These are phyloP conservation scores for Botryotinia convoluta DNA, from an alignment of 2,329 filamentous ascomycete species.

Conservation along the genomic window DNA sequence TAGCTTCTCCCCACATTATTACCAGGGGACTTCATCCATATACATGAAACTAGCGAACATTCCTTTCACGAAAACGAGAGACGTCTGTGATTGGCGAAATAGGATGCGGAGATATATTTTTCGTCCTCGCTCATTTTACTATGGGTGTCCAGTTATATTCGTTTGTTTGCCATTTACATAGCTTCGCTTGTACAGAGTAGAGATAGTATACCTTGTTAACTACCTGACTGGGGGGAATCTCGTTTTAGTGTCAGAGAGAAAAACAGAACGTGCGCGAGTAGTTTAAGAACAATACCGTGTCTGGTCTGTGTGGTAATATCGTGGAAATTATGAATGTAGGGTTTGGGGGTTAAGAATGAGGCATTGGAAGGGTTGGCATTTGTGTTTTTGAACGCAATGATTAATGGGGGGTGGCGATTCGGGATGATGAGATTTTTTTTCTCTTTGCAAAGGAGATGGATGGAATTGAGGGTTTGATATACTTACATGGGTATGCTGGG, in stretches of 20 bases:
- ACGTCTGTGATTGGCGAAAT: background rate
- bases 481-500: background rate
- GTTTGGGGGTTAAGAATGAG: background rate
- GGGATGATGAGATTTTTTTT: background rate
- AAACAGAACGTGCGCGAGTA: background rate
- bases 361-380: background rate
- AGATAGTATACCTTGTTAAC: background rate
- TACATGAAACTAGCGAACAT: background rate
- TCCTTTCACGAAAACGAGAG: background rate
- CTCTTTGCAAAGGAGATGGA: background rate
- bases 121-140: background rate
- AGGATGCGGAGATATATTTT: background rate
- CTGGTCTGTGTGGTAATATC: constrained; percentile 3
- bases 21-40: background rate
- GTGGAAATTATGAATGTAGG: constrained; percentile 12
- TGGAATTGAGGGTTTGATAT: background rate
- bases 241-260: background rate
- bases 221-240: background rate
- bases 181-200: background rate
- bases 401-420: background rate
- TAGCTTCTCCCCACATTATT: background rate
- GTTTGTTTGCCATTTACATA: background rate
- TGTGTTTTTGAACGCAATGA: background rate
- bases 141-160: background rate
- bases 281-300: background rate